These are phyloP conservation scores for Chamaecrista fasciculata DNA, from an alignment of 306 rosid genomes.

Conservation along the genomic window DNA sequence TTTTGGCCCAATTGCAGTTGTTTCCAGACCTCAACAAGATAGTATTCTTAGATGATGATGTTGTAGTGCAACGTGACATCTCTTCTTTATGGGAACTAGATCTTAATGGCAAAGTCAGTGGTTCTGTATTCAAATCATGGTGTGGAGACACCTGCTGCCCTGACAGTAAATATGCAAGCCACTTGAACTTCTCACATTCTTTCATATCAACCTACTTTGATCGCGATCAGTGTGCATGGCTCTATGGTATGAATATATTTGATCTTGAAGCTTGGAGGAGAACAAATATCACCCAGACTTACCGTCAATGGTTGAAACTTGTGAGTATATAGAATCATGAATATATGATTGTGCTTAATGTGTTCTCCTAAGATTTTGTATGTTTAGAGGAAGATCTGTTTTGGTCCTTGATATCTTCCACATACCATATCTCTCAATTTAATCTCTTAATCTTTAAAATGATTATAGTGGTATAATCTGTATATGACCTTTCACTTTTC, in stretches of 20 bases:
- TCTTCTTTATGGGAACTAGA: constrained; percentile 72
- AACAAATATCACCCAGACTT: constrained; percentile 58
- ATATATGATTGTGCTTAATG: background rate
- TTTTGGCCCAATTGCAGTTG: constrained; percentile 54
- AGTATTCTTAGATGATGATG: constrained; percentile 75
- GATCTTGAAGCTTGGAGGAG: constrained; percentile 86
- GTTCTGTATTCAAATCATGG: constrained; percentile 70
- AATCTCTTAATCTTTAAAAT: too few relatives aligned
- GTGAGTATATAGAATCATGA: constrained; percentile 55
- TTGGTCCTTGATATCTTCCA: background rate
- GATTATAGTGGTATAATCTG: background rate
- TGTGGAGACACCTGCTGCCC: constrained; percentile 65
- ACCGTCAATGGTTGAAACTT: constrained; percentile 63
- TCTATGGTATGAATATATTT: constrained; percentile 68
- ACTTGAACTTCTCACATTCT: constrained; percentile 70
- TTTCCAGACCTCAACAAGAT: constrained; percentile 83
- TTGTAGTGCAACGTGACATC: constrained; percentile 76
- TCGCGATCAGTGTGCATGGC: constrained; percentile 62
- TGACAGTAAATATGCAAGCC: constrained; percentile 54
- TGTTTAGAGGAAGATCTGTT: too few relatives aligned
- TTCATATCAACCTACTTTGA: constrained; percentile 59
- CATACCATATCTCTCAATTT: too few relatives aligned
- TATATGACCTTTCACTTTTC: background rate
- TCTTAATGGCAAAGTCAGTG: constrained; percentile 76
- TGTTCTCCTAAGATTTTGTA: background rate